Percentiles rank a stretch among this genome's conserved stretches.
Evolutionary conservation across 2,329 filamentous ascomycete genomes (phyloP).

Genomic region (Xylaria sp.): DNA sequence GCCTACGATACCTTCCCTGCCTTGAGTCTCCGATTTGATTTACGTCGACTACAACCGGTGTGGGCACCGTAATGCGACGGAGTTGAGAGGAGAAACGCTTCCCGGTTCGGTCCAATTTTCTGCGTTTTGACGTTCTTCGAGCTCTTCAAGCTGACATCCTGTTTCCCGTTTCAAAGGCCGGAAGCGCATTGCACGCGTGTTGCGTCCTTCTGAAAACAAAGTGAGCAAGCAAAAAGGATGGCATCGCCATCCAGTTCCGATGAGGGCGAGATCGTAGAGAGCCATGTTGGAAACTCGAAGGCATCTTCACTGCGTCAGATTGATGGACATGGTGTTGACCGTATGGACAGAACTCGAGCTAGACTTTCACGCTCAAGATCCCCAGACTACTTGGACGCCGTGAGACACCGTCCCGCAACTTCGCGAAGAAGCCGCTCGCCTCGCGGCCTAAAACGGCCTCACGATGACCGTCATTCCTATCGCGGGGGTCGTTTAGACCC

Average conservation of each 20-base stretch:
- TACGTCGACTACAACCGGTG: conserved; percentile 6
- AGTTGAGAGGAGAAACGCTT: conserved; percentile 37
- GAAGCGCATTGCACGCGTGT: conserved; percentile 33
- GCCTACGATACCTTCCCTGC: neutral
- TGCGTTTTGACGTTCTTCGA: conserved; percentile 35
- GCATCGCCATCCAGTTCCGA: conserved; percentile 67
- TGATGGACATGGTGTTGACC: conserved; percentile 88
- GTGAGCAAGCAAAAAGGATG: conserved; percentile 43
- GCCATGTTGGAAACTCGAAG: conserved; percentile 70
- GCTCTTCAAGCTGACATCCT: conserved; percentile 39
- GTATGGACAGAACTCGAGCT: conserved; percentile 79
- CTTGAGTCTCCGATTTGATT: neutral
- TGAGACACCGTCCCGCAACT: conserved; percentile 50
- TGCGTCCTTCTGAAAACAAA: conserved; percentile 34
- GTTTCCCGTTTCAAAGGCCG: conserved; percentile 33
- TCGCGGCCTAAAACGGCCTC: conserved; percentile 69
- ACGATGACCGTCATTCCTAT: conserved; percentile 64
- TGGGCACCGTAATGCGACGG: conserved; percentile 35
- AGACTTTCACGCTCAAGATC: conserved; percentile 61
- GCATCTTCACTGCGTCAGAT: conserved; percentile 83
- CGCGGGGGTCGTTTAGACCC: conserved; percentile 49
- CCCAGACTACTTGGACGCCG: conserved; percentile 51
- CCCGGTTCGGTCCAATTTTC: conserved; percentile 45
- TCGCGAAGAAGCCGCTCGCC: conserved; percentile 64
- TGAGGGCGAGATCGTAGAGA: conserved; percentile 86